Evolutionary conservation across 2,329 filamentous ascomycete species (phyloP), one percentile per base, ranked within the genome.

Genomic region (Xenosphaeropsis pyriputrescens): DNA sequence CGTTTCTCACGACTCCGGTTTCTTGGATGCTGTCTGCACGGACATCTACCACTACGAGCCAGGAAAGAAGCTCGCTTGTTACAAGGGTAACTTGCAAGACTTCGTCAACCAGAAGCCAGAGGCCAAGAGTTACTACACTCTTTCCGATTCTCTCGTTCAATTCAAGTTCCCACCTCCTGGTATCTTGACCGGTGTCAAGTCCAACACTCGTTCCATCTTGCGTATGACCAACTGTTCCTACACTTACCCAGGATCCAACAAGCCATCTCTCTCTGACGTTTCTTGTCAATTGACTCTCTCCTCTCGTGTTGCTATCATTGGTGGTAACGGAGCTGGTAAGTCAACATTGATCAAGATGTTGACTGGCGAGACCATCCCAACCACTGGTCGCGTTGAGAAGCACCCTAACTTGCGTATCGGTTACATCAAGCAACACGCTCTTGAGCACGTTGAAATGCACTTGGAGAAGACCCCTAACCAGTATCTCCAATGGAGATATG

Each of bases 401-500:
- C 91, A 98, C 59, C 91, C 91, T 48, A 98, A 98, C 60, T 65
- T 98, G 54, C 88, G 91, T 70, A 95, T 98, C 52, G 91, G 91
- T 39, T 98, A 98, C 68, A 96, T 98, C 67, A 96, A 96, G 68
- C 91, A 98, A 67, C 91, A 98, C 61, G 91, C 91, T 33, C 72
- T 98, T 11, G 91, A 98, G 68, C 91, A 98, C 74, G 91, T 98
- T 9, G 89, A 98, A 64, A 94, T 95, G 89, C 91, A 98, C 56
- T 68, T 96, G 50, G 91, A 98, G 63, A 98, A 98, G 75, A 98
- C 91, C 0, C 91, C 91, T 31, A 96, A 94, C 59, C 91, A 98
- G 63, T 98, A 98, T 56, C 72, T 98, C 26, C 91, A 96, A 63
- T 98, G 91, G 91, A 84, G 91, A 52, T 98, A 96, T 57, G 85